Conservation (phyloP, 2,329 filamentous ascomycete genomes). For the Exophiala dermatitidis region DNA sequence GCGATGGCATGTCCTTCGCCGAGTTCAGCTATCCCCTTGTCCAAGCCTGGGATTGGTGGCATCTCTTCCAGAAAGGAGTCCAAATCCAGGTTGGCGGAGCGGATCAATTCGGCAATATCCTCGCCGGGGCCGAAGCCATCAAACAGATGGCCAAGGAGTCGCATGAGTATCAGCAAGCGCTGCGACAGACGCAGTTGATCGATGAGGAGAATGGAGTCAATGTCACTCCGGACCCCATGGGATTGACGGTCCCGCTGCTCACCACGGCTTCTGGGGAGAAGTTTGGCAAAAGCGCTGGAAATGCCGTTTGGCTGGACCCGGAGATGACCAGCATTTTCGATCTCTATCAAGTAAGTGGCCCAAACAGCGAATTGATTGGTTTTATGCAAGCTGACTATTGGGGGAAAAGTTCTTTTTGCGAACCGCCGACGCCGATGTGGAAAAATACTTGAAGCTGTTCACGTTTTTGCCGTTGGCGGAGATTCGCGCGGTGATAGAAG, state of each 20-base stretch:
- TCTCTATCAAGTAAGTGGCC: constrained; percentile 61
- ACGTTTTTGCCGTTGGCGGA: constrained; percentile 70
- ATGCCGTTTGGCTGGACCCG: constrained; percentile 85
- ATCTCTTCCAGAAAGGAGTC: constrained; percentile 64
- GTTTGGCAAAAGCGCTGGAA: constrained; percentile 90
- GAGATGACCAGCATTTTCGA: constrained; percentile 77
- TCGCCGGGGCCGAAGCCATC: constrained; percentile 78
- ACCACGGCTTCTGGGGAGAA: constrained; percentile 81
- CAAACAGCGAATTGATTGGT: not conserved
- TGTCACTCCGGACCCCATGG: constrained; percentile 53
- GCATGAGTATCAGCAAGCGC: constrained; percentile 33
- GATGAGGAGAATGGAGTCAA: constrained; percentile 11
- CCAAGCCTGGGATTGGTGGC: constrained; percentile 96
- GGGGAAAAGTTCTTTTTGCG: constrained; percentile 69
- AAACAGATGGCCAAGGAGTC: constrained; percentile 62
- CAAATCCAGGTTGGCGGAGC: constrained; percentile 90
- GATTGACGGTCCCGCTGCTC: constrained; percentile 83
- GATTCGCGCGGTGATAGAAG: constrained; percentile 61
- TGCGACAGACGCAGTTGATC: constrained; percentile 16
- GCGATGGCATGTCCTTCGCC: constrained; percentile 86
- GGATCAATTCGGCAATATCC: constrained; percentile 94
- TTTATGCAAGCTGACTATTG: no score
- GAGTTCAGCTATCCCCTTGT: constrained; percentile 91
- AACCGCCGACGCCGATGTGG: constrained; percentile 72
- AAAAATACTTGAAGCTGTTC: constrained; percentile 76